Base-by-base conservation (phyloP, 202 grass and related monocot genomes). In the Cymbopogon flexuosus region DNA sequence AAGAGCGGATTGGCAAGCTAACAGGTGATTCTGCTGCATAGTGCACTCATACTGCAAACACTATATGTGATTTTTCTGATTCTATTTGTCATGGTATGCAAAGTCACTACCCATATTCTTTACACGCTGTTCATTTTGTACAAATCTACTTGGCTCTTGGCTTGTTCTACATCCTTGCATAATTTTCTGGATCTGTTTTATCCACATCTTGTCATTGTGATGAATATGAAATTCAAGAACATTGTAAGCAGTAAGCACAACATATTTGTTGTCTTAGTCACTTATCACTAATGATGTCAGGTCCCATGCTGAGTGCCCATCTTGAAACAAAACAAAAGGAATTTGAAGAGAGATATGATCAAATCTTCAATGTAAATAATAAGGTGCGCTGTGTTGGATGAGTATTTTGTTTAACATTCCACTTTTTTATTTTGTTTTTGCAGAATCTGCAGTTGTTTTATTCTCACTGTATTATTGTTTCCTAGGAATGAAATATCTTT, bases 261-360 rank as follows among this genome's bases (percentile, higher is more conserved):
- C 65, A 56, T 67, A 79, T 71, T 77, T 11, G 76, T 59, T 62
- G 23, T 72, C 6, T 37, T 59, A 76, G n/a, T 60, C 0, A 0
- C n/a, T 56, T 56, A 18, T 56, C 77, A 68, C 33, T 86, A 49
- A 73, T 86, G 73, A 80, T 89, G 47, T 60, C 86, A 98, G 95
- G 92, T 79, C 51, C 70, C 33, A 85, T 82, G 77, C 75, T 98
- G 84, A 94, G 68, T 42, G 60, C 78, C 47, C 79, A 21, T 24
- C 74, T 98, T 63, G 77, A 87, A 62, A 86, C 84, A 68, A 98
- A 87, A 84, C 84, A 78, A 69, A 88, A 86, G 76, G 82, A 81
- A 71, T 94, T 98, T 87, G 87, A 93, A 81, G 80, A 93, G 54
- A 94, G 80, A 87, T 98, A 88, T 71, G 66, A 81, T 59, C 57